Evolutionary conservation across 257 asterid genomes (phyloP).

Genomic region (Forsythia viridissima): DNA sequence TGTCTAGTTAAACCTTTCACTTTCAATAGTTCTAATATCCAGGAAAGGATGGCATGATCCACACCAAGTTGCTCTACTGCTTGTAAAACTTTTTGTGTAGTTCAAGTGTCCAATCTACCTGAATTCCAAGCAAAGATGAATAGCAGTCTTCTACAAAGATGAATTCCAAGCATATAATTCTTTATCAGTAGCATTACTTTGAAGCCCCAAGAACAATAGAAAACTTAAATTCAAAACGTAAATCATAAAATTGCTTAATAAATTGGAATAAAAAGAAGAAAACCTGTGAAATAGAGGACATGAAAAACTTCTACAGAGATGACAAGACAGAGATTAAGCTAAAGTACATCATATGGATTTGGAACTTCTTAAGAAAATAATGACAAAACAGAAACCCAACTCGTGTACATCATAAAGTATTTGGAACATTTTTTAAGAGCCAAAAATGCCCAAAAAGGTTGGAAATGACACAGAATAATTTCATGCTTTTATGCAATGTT

Average conservation of each 20-base stretch:
- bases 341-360: not conserved
- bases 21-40: constrained; percentile 54
- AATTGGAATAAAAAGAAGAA: too few species aligned
- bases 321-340: not conserved
- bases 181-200: not conserved
- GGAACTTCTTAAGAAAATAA: not conserved
- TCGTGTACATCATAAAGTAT: not conserved
- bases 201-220: not conserved
- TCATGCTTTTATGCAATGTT: not conserved
- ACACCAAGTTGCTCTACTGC: constrained; percentile 58
- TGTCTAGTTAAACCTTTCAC: constrained; percentile 54
- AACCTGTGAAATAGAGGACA: not conserved
- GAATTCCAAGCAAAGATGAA: constrained; percentile 6
- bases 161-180: not conserved
- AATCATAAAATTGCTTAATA: not conserved
- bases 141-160: not conserved
- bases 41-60: constrained; percentile 62
- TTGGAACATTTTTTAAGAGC: not conserved
- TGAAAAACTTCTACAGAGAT: not conserved
- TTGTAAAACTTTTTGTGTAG: constrained; percentile 49
- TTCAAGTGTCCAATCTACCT: constrained; percentile 59
- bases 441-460: not conserved
- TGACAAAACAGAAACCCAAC: not conserved
- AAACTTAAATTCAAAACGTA: not conserved
- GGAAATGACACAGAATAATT: not conserved